These are phyloP conservation scores for Exophiala dermatitidis DNA, from an alignment of 2,329 filamentous ascomycete genomes.

Conservation along the genomic window DNA sequence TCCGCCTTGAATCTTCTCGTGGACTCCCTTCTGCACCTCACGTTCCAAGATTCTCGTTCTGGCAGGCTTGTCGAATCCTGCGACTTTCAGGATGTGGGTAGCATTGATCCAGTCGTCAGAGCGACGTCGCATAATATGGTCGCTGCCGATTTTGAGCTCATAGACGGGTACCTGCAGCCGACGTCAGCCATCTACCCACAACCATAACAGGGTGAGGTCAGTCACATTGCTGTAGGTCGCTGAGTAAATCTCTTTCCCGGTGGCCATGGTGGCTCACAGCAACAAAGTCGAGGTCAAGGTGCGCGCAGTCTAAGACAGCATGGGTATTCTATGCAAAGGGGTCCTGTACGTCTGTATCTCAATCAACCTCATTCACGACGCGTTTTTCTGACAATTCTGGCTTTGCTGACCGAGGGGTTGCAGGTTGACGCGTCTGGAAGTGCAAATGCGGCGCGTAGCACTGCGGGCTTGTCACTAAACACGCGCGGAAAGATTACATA, in stretches of 20 bases:
- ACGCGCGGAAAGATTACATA: not conserved
- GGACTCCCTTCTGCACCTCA: conserved; percentile 90
- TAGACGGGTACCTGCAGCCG: conserved; percentile 75
- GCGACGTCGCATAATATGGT: conserved; percentile 94
- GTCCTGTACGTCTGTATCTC: too few species aligned
- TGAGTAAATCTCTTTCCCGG: conserved; percentile 50
- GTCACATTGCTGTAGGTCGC: conserved; percentile 58
- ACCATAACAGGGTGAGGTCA: conserved; percentile 5
- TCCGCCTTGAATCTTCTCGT: conserved; percentile 96
- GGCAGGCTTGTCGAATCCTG: conserved; percentile 93
- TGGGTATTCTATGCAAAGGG: not conserved
- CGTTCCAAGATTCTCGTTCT: conserved; percentile 90
- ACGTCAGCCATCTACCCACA: conserved; percentile 15
- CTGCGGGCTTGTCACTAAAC: not conserved
- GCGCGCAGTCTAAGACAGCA: not conserved
- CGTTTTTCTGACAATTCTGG: not conserved
- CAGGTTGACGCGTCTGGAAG: not conserved
- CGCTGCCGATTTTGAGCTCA: conserved; percentile 77
- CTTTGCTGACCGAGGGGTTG: not conserved
- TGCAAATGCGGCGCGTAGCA: not conserved
- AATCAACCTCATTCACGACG: too few species aligned
- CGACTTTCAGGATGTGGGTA: conserved; percentile 96
- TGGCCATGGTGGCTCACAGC: conserved; percentile 19
- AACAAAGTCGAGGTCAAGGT: not conserved
- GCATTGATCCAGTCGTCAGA: conserved; percentile 98